Evolutionary conservation across 2,329 filamentous ascomycete genomes (phyloP).

Genomic region (Diaporthe australafricana): DNA sequence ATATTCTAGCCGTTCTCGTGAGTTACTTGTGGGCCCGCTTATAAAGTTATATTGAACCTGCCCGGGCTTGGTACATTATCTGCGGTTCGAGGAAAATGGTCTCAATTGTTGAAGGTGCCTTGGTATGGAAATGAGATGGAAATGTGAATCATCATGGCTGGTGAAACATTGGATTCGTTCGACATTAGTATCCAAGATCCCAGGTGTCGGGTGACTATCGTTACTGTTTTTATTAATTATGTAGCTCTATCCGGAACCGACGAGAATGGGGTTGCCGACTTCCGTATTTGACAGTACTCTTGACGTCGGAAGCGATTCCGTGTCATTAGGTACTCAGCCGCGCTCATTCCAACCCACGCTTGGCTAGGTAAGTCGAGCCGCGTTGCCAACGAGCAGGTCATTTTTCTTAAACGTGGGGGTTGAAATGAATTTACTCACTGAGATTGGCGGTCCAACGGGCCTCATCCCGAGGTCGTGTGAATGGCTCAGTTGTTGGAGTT

Average conservation of each 20-base stretch:
- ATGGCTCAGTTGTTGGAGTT: background rate
- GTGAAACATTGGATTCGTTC: background rate
- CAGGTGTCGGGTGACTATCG: background rate
- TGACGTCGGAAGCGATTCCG: background rate
- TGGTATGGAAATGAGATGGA: background rate
- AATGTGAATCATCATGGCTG: background rate
- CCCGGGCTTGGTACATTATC: background rate
- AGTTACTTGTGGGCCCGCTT: background rate
- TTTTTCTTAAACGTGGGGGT: background rate
- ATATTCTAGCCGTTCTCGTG: background rate
- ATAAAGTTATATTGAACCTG: background rate
- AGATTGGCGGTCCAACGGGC: background rate
- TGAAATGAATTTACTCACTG: background rate
- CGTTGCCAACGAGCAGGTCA: background rate
- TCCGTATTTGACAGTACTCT: background rate
- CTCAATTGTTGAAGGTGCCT: background rate
- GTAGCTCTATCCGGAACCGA: background rate
- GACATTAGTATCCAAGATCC: background rate
- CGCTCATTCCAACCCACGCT: constrained; percentile 3
- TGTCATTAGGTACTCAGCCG: background rate
- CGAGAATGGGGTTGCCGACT: background rate
- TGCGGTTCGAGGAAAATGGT: background rate
- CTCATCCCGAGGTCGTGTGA: background rate
- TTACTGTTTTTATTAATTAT: background rate
- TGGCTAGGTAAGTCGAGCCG: background rate